phyloP scores from a whole-genome alignment of 2,329 filamentous ascomycete species.

The Nothopassalora personata region DNA sequence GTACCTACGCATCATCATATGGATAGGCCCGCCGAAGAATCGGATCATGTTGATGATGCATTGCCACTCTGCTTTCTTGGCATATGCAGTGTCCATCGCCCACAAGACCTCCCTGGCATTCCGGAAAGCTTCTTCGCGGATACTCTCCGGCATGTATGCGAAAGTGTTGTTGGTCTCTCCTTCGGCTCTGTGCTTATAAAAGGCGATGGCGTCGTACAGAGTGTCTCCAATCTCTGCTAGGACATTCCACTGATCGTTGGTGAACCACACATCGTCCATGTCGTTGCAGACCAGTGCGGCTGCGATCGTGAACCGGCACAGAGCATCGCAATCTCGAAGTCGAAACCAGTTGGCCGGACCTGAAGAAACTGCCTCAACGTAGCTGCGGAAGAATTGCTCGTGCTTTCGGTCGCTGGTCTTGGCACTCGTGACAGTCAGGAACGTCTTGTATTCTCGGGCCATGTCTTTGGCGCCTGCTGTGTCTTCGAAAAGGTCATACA shows the following conservation, averaged over 20 bases:
- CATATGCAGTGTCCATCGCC: conserved; percentile 31
- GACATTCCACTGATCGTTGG: conserved; percentile 26
- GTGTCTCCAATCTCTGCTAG: conserved; percentile 23
- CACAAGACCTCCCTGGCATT: conserved; percentile 31
- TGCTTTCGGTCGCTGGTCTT: conserved; percentile 15
- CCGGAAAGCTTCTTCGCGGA: conserved; percentile 24
- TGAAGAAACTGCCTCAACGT: conserved; percentile 26
- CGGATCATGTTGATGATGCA: conserved; percentile 27
- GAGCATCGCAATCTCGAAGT: conserved; percentile 33
- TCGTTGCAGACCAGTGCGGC: conserved; percentile 33
- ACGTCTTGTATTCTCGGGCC: conserved; percentile 19
- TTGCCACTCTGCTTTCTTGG: conserved; percentile 1
- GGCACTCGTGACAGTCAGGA: conserved; percentile 17
- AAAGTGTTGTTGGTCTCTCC: conserved; percentile 35
- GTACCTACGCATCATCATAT: conserved; percentile 35
- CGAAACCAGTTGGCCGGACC: conserved; percentile 31
- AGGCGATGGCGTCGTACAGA: conserved; percentile 33
- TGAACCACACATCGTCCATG: conserved; percentile 16
- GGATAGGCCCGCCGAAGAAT: conserved; percentile 31
- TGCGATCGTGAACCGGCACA: conserved; percentile 32
- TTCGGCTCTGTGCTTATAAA: conserved; percentile 34
- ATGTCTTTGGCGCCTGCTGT: conserved; percentile 14
- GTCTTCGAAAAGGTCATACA: conserved; percentile 30
- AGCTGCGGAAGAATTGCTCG: conserved; percentile 28
- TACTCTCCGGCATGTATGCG: conserved; percentile 25